These are phyloP conservation scores for Anethum foeniculum DNA, from an alignment of 140 eudicot genomes.

Conservation along the genomic window DNA sequence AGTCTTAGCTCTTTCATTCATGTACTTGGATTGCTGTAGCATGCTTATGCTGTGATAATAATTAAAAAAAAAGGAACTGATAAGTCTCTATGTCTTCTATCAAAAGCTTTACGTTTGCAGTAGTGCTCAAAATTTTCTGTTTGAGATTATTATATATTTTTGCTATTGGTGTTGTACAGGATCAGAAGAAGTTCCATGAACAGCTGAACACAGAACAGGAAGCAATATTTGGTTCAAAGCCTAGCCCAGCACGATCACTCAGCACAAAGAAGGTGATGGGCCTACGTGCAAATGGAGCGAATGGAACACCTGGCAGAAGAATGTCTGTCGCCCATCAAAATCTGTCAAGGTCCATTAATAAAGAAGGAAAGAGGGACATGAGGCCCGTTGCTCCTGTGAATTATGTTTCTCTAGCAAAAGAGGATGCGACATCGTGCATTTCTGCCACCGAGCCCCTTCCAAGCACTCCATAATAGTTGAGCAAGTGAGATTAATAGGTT, in stretches of 20 bases:
- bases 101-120: neutral
- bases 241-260: constrained; percentile 73
- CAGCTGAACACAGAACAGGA: constrained; percentile 64
- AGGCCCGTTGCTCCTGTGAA: constrained; percentile 68
- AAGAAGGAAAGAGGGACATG: constrained; percentile 59
- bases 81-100: neutral
- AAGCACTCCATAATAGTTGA: neutral
- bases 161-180: constrained; percentile 33
- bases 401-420: constrained; percentile 49
- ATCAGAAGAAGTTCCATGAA: constrained; percentile 76
- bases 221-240: constrained; percentile 51
- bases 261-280: constrained; percentile 62
- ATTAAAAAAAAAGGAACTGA: neutral
- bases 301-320: constrained; percentile 66
- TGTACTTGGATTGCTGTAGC: neutral
- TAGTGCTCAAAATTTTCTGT: neutral
- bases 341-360: constrained; percentile 48
- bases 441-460: constrained; percentile 8
- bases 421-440: constrained; percentile 7
- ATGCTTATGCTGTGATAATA: neutral
- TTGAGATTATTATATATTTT: neutral
- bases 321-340: constrained; percentile 65
- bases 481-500: neutral
- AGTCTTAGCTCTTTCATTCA: constrained; percentile 20
- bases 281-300: constrained; percentile 61